phyloP scores from a whole-genome alignment of 2,329 filamentous ascomycete species.

The Pseudofabraea citricarpa region DNA sequence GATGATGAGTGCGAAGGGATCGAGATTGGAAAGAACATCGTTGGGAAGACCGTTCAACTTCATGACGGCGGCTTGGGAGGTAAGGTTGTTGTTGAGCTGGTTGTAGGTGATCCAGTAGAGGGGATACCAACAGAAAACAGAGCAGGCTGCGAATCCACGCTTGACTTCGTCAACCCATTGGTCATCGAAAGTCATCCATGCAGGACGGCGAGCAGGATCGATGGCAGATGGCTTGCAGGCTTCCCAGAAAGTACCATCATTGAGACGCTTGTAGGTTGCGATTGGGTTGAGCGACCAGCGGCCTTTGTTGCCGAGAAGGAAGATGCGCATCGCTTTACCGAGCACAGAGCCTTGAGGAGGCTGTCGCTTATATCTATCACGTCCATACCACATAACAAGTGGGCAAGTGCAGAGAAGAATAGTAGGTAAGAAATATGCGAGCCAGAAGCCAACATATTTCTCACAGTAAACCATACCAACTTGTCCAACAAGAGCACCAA shows the following conservation, averaged over 20 bases:
- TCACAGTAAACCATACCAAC: conserved; percentile 69
- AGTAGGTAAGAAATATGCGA: conserved; percentile 65
- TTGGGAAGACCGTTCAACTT: conserved; percentile 67
- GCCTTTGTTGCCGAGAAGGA: conserved; percentile 56
- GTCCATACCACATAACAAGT: conserved; percentile 52
- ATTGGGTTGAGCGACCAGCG: conserved; percentile 58
- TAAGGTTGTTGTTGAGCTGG: conserved; percentile 56
- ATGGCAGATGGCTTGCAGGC: conserved; percentile 62
- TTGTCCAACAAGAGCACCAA: conserved; percentile 54
- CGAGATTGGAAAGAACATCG: conserved; percentile 71
- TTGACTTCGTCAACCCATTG: conserved; percentile 76
- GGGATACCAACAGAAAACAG: conserved; percentile 58
- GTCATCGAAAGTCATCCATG: conserved; percentile 80
- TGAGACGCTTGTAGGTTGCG: conserved; percentile 49
- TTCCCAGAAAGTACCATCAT: conserved; percentile 57
- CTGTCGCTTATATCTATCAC: conserved; percentile 53
- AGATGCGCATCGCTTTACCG: conserved; percentile 59
- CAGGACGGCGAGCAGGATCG: conserved; percentile 48
- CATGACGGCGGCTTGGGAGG: conserved; percentile 63
- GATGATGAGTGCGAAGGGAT: conserved; percentile 71
- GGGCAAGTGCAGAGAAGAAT: conserved; percentile 59
- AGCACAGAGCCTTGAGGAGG: conserved; percentile 71
- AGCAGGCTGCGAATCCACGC: conserved; percentile 64
- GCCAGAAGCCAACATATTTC: conserved; percentile 73
- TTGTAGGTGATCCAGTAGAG: conserved; percentile 52